Evolutionary conservation across 1,284 basidiomycete species (phyloP), one percentile per base, ranked within the genome.

Genomic region (Somion occarium): DNA sequence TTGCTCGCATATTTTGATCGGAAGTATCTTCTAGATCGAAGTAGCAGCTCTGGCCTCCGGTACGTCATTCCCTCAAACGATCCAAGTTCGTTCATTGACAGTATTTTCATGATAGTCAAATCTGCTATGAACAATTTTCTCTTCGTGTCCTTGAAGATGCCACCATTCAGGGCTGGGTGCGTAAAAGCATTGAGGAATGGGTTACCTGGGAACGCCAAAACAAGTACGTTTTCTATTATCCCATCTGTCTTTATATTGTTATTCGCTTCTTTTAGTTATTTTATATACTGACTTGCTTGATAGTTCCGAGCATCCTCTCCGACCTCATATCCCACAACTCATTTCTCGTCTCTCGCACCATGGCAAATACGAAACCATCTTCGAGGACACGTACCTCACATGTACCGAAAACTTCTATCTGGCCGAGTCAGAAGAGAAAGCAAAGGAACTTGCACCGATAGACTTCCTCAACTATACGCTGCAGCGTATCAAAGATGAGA

Each of bases 1-100:
- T 61, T 86, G 20, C 61, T 87, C 51, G 76, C 84, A 0, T 83
- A 82, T 58, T 67, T 88, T 39, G 83, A 88, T 59, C 80, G 83
- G 60, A 69, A 71, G 0, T 84, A 83, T 56, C 65, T 69, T 25
- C 60, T 68, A 34, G 55, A 65, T 5, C 54, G 69, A 5, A 52
- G 58, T 13, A 64, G 62, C 19, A 75, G 7, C 7, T 34, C 30
- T 15, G 30, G 30, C 7, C 15, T 82, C 39, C 73, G 63, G 83
- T 83, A 56, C 47, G 55, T 59, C 30, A 15, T 34, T 34, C 30
- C 7, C 30, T 7, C 7, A 34, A 7, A 34, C 15, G 30, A 34
- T n/a, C n/a, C n/a, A n/a, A n/a, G n/a, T n/a, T 48, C 12, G 13
- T 23, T 22, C 20, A 22, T 43, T 24, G 12, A 22, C 5, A 34